Evolutionary conservation across 768 basidiomycete genomes (phyloP), one percentile per base, ranked within the genome.

Genomic region (Podaxis sp.): DNA sequence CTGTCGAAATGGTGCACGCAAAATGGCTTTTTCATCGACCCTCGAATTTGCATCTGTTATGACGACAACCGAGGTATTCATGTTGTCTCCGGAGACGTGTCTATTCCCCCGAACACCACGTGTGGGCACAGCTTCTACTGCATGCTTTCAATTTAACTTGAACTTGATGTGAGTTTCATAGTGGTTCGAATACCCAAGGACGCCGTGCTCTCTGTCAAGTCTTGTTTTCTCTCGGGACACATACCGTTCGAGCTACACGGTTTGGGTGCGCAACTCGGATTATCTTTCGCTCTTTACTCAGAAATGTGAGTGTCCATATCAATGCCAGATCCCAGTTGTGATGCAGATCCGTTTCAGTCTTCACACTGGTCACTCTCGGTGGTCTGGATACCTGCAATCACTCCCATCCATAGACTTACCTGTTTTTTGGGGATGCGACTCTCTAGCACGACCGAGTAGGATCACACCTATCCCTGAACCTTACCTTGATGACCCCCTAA

Each of bases 161-260:
- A 46, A 57, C 52, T 41, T 47, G 46, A 67, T 55, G 56, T 54
- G 38, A 47, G 57, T 57, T 46, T 55, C 40, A 52, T 54, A 91
- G 90, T 91, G 55, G 87, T 85, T 7, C 78, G 77, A 38, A 90
- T 91, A 67, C 85, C 88, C 38, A 89, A 85, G 72, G 64, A 75
- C 59, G 77, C 82, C 50, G 80, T 91, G 19, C 76, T 92, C 19
- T 91, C 90, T 36, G 81, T 79, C 50, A 79, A 78, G 66, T 82
- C 83, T 0, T 87, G 84, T 71, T 76, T 79, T 46, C 69, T 86
- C 51, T 77, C 80, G 37, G 71, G 70, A 24, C 64, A 70, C 50
- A 81, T 90, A 37, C 68, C 80, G 0, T 65, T 76, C 13, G 74
- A 73, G 27, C 81, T 82, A 9, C 83, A 81, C 68, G 90, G 89